Evolutionary conservation across 1,284 basidiomycete species (phyloP).

Genomic region (Coriolopsis trogii): DNA sequence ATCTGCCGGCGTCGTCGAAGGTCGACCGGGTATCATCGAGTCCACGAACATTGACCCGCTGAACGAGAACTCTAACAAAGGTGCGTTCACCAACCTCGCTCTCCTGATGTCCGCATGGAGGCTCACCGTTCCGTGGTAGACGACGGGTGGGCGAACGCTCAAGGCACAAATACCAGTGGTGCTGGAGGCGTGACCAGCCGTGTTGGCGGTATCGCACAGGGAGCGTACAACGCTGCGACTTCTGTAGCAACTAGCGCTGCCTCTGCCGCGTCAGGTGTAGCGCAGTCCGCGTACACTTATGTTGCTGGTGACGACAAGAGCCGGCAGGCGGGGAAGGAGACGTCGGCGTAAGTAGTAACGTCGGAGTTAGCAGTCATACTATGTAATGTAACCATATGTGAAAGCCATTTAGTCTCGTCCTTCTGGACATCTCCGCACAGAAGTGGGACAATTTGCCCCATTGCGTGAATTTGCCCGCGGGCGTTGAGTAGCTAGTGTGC

Average conservation of each 20-base stretch:
- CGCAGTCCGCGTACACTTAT: slow-evolving; percentile 42
- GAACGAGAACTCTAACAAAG: slow-evolving; percentile 47
- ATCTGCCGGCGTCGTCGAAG: slow-evolving; percentile 50
- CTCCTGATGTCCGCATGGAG: background rate
- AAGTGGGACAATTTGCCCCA: background rate
- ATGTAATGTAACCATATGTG: background rate
- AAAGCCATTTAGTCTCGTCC: background rate
- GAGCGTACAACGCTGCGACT: slow-evolving; percentile 21
- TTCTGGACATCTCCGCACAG: background rate
- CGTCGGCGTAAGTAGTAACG: slow-evolving; percentile 7
- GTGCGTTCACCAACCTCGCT: slow-evolving; percentile 21
- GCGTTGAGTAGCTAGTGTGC: too few species aligned
- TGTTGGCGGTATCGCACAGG: slow-evolving; percentile 11
- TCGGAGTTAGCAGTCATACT: background rate
- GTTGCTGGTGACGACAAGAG: slow-evolving; percentile 40
- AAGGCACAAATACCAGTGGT: background rate
- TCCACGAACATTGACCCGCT: slow-evolving; percentile 52
- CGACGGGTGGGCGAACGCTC: slow-evolving; percentile 46
- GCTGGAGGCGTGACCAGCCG: background rate
- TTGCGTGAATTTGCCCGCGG: background rate
- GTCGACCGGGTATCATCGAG: slow-evolving; percentile 57
- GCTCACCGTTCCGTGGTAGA: slow-evolving; percentile 30
- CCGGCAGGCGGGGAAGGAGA: slow-evolving; percentile 38
- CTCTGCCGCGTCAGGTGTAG: slow-evolving; percentile 37
- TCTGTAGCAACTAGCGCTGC: slow-evolving; percentile 30